phyloP scores from a whole-genome alignment of 352 stramenopile genomes.

The Peronosclerospora sorghi region DNA sequence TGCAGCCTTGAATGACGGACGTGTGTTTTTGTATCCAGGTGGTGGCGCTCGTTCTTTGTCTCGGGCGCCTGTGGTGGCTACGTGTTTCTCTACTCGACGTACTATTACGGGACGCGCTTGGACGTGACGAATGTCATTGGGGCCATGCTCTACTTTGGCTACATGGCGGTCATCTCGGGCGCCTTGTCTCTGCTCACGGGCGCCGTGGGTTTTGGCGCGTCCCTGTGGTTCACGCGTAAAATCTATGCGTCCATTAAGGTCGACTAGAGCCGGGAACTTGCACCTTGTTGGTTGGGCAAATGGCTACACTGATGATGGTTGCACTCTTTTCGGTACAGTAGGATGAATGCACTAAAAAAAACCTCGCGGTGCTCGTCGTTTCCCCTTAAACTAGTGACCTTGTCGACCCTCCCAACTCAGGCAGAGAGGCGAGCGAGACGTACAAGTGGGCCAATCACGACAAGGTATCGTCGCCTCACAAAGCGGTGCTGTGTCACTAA shows the following conservation, averaged over 20 bases:
- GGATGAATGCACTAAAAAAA: neutral
- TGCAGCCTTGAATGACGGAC: neutral
- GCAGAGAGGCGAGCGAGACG: too few species aligned
- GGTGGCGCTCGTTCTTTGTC: constrained; percentile 98
- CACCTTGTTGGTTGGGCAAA: neutral
- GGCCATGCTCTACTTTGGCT: constrained; percentile 94
- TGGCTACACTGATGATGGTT: neutral
- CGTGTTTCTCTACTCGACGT: constrained; percentile 98
- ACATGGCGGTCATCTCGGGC: constrained; percentile 98
- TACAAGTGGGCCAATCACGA: too few species aligned
- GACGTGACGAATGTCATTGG: constrained; percentile 90
- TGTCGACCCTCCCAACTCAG: constrained; percentile 3
- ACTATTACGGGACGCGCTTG: constrained; percentile 96
- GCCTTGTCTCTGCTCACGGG: constrained; percentile 95
- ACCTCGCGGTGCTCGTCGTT: constrained; percentile 1
- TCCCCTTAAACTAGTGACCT: constrained; percentile 6
- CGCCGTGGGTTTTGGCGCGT: constrained; percentile 93
- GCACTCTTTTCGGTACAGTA: neutral
- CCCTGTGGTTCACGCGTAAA: constrained; percentile 96
- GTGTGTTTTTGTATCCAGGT: constrained; percentile 28
- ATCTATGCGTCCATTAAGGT: constrained; percentile 89
- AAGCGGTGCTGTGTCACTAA: too few species aligned
- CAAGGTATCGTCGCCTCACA: too few species aligned
- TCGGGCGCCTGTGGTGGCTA: constrained; percentile 94
- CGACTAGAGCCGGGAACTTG: constrained; percentile 18